These are phyloP conservation scores for Bocquillonia castaneifolia DNA, from an alignment of 441 rosid species.

Conservation along the genomic window DNA sequence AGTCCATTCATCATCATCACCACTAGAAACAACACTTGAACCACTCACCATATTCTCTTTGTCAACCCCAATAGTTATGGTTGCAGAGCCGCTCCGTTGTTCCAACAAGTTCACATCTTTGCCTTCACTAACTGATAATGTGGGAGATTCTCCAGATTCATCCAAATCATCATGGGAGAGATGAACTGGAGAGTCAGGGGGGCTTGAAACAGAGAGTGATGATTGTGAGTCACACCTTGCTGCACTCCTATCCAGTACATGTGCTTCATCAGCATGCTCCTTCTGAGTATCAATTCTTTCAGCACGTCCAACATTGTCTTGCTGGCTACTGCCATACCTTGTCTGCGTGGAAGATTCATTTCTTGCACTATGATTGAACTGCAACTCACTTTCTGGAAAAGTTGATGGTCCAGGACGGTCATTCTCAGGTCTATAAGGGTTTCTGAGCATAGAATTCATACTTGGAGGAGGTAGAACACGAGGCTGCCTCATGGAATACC, in stretches of 20 bases:
- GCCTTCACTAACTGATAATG: conserved; percentile 38
- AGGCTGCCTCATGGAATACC: conserved; percentile 83
- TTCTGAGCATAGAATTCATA: conserved; percentile 53
- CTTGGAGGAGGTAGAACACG: conserved; percentile 90
- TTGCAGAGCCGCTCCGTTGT: conserved; percentile 35
- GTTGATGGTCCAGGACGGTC: conserved; percentile 55
- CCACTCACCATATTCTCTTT: conserved; percentile 45
- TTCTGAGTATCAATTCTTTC: conserved; percentile 34
- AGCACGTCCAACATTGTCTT: conserved; percentile 37
- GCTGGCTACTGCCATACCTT: conserved; percentile 44
- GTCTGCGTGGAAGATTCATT: conserved; percentile 42
- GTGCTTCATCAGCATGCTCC: conserved; percentile 37
- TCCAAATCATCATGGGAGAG: conserved; percentile 96
- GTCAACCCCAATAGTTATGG: conserved; percentile 38
- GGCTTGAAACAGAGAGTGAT: conserved; percentile 86
- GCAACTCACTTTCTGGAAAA: conserved; percentile 42
- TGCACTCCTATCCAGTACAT: conserved; percentile 42
- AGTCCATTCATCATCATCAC: conserved; percentile 90
- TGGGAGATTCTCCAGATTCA: conserved; percentile 63
- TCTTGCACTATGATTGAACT: conserved; percentile 39
- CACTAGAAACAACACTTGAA: conserved; percentile 47
- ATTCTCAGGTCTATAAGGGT: conserved; percentile 44
- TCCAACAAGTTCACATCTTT: conserved; percentile 37
- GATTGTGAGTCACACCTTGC: conserved; percentile 85
- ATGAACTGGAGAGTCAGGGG: conserved; percentile 86